phyloP scores from a whole-genome alignment of 768 basidiomycete species.

The Hygrocybe punicea region DNA sequence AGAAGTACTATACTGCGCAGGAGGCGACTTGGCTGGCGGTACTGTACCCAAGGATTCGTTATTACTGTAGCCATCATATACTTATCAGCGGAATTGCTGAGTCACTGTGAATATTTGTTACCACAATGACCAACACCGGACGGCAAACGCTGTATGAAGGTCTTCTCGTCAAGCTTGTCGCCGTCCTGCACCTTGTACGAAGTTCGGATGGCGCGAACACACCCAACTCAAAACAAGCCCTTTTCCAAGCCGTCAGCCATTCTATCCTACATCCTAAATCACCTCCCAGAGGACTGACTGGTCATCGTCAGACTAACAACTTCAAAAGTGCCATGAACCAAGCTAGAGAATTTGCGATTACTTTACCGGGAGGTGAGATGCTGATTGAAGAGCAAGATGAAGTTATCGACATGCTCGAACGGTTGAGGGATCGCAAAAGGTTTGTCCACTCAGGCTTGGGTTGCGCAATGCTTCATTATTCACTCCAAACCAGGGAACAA shows the following conservation, averaged over 20 bases:
- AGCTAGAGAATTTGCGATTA: slow-evolving; percentile 56
- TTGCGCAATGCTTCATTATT: background rate
- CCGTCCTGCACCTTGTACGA: slow-evolving; percentile 59
- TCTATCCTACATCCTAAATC: background rate
- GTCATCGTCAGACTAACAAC: slow-evolving; percentile 56
- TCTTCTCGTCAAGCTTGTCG: slow-evolving; percentile 57
- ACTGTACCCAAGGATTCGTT: too few species aligned
- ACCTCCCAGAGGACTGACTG: background rate
- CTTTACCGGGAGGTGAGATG: slow-evolving; percentile 72
- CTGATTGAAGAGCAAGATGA: slow-evolving; percentile 66
- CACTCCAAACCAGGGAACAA: slow-evolving; percentile 43
- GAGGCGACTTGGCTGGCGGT: too few species aligned
- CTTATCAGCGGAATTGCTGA: too few species aligned
- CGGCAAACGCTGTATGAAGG: slow-evolving; percentile 44
- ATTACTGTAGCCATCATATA: too few species aligned
- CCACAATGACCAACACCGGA: background rate
- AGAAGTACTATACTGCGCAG: too few species aligned
- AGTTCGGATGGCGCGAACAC: slow-evolving; percentile 51
- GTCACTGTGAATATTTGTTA: too few species aligned
- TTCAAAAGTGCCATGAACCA: slow-evolving; percentile 57
- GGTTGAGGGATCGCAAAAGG: slow-evolving; percentile 61
- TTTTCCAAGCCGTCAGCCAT: slow-evolving; percentile 57
- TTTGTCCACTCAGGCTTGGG: too few species aligned
- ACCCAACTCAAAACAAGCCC: slow-evolving; percentile 59
- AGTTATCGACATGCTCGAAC: slow-evolving; percentile 65